Base-by-base conservation (phyloP, 1,284 basidiomycete species). In the Apiotrichum akiyoshidainum region DNA sequence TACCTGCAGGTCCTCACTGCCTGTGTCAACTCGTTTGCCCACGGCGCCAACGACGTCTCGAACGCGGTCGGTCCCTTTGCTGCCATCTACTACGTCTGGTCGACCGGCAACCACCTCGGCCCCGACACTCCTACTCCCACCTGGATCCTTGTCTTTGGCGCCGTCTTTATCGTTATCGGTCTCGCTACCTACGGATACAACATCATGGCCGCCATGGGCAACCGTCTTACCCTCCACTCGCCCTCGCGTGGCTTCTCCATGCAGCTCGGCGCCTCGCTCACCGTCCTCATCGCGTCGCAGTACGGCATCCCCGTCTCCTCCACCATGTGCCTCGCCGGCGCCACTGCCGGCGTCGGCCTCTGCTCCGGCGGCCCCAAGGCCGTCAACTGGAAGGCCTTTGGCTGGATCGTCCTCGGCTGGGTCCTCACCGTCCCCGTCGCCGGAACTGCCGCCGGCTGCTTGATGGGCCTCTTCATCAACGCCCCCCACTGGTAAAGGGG, bases 1-100 rank as follows among this genome's bases (percentile, higher is more conserved):
- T 82, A 81, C 73, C 71, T 82, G 47, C 81, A 82, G 61, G 79
- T 81, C 55, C 58, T 82, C 55, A 81, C 81, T 16, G 80, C 80
- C n/a, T 81, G 80, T 65, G 80, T 78, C 57, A 79, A 79, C 52
- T 80, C 79, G 16, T 82, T 82, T 62, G 80, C 80, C 17, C 80
- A 81, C 68, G 80, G 79, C 40, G 68, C 75, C 60, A 80, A 80
- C 71, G 78, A 78, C 53, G 59, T 70, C 19, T 65, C 72, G 63
- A 77, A 77, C 64, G 75, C 76, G 33, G 67, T 78, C 60, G 76
- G 76, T 19, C 74, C 76, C 37, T 74, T 74, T 54, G 64, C 73
- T 22, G 73, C 71, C 41, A 74, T 79, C 58, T 79, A 78, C 73
- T 68, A 71, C 60, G 71, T 75, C 50, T 82, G 81, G 81, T 57